These are phyloP conservation scores for Kodamaea fungicola DNA, from an alignment of 1,139 yeast species.

Conservation along the genomic window DNA sequence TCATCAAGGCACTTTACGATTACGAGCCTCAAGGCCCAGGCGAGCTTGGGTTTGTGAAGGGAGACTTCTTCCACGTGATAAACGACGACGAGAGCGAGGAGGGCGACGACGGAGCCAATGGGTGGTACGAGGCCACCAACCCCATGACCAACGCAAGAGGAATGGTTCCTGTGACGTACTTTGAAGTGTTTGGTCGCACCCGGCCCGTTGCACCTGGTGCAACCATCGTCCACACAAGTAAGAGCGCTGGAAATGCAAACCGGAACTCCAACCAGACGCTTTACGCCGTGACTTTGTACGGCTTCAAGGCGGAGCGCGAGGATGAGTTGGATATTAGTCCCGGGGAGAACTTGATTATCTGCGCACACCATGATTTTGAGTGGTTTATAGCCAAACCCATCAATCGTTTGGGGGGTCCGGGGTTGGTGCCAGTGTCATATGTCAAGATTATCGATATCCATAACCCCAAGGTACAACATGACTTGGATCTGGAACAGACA, in stretches of 20 bases:
- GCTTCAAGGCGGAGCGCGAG: slow-evolving; percentile 81
- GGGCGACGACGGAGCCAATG: slow-evolving; percentile 36
- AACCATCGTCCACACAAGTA: slow-evolving; percentile 3
- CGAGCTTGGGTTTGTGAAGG: slow-evolving; percentile 72
- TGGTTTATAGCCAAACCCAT: slow-evolving; percentile 98
- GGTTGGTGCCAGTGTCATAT: slow-evolving; percentile 87
- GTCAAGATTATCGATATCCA: slow-evolving; percentile 81
- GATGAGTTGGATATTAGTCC: slow-evolving; percentile 83
- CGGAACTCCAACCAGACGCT: slow-evolving; percentile 32
- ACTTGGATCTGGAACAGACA: slow-evolving; percentile 11
- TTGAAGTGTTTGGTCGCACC: slow-evolving; percentile 71
- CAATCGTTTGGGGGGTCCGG: slow-evolving; percentile 94
- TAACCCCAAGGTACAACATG: slow-evolving; percentile 32
- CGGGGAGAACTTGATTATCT: slow-evolving; percentile 86
- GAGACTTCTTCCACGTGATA: slow-evolving; percentile 85
- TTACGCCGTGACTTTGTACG: slow-evolving; percentile 58
- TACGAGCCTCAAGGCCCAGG: slow-evolving; percentile 80
- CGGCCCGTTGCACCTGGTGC: slow-evolving; percentile 24
- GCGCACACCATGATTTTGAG: slow-evolving; percentile 94
- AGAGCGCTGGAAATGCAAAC: slow-evolving; percentile 3
- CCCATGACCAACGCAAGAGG: slow-evolving; percentile 79
- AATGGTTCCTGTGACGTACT: slow-evolving; percentile 81
- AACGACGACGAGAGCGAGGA: slow-evolving; percentile 50
- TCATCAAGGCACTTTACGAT: slow-evolving; percentile 77
- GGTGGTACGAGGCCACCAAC: slow-evolving; percentile 88